These are phyloP conservation scores for Actinidia polygama DNA, from an alignment of 179 eudicot genomes.

Conservation along the genomic window DNA sequence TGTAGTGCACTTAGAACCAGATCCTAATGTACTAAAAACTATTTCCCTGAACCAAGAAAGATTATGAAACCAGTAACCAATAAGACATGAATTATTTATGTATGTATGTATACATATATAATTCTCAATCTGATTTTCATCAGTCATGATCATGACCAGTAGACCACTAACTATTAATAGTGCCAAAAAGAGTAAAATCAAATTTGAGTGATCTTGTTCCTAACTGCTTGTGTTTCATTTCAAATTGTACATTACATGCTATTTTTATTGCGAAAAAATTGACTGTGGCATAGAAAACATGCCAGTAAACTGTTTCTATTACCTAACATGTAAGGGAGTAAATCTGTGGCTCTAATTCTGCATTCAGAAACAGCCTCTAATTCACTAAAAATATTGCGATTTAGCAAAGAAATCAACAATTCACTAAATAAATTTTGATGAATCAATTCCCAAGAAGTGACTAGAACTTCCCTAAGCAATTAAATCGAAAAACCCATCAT, in stretches of 20 bases:
- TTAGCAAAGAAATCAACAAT: not conserved
- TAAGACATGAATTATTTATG: no score
- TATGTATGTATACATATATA: no score
- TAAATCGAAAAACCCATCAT: no score
- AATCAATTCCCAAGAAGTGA: no score
- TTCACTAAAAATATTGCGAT: conserved; percentile 1
- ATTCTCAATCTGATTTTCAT: no score
- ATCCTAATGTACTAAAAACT: not conserved
- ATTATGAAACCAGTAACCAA: no score
- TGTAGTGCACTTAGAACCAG: not conserved
- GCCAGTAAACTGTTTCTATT: not conserved
- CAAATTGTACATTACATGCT: not conserved
- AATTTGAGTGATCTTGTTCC: not conserved
- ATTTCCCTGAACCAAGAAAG: no score
- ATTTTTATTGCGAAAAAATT: not conserved
- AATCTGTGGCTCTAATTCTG: not conserved
- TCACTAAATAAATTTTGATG: not conserved
- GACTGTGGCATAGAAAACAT: not conserved
- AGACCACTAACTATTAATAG: no score
- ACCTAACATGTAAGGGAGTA: not conserved
- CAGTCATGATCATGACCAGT: no score
- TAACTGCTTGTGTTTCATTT: not conserved
- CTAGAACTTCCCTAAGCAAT: no score
- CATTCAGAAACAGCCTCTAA: not conserved
- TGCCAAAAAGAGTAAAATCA: no score